phyloP scores from a whole-genome alignment of 306 rosid genomes.

The Prosopis cineraria region DNA sequence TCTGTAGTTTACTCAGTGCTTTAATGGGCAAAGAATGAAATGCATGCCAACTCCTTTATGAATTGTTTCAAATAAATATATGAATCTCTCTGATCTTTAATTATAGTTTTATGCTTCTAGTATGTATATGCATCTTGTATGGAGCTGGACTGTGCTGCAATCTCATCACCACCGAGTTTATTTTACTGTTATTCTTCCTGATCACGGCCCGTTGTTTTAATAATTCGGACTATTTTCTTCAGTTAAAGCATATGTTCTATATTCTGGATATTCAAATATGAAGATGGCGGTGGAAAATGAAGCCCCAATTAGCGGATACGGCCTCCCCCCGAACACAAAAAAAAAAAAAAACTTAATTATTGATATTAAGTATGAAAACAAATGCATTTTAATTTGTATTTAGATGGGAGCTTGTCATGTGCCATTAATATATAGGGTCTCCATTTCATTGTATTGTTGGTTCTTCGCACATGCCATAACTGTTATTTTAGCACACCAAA shows the following conservation, averaged over 20 bases:
- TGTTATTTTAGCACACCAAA: constrained; percentile 15
- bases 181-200: constrained; percentile 30
- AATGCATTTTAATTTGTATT: constrained; percentile 35
- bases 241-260: not conserved
- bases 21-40: constrained; percentile 23
- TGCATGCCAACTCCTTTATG: constrained; percentile 24
- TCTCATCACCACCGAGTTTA: constrained; percentile 35
- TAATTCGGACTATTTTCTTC: not conserved
- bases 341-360: not conserved
- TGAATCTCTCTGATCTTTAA: not conserved
- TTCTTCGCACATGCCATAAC: constrained; percentile 15
- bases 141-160: constrained; percentile 26
- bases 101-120: constrained; percentile 12
- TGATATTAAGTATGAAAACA: constrained; percentile 21
- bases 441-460: constrained; percentile 25
- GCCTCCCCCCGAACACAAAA: too few relatives aligned
- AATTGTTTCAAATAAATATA: not conserved
- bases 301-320: not conserved
- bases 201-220: not conserved
- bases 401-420: constrained; percentile 26
- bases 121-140: constrained; percentile 1
- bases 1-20: constrained; percentile 35
- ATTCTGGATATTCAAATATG: not conserved
- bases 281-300: not conserved
- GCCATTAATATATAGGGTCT: constrained; percentile 25